Percentiles rank a stretch among this genome's conserved stretches.
These are phyloP conservation scores for Colletotrichum zoysiae DNA, from an alignment of 2,329 filamentous ascomycete species.

Conservation along the genomic window DNA sequence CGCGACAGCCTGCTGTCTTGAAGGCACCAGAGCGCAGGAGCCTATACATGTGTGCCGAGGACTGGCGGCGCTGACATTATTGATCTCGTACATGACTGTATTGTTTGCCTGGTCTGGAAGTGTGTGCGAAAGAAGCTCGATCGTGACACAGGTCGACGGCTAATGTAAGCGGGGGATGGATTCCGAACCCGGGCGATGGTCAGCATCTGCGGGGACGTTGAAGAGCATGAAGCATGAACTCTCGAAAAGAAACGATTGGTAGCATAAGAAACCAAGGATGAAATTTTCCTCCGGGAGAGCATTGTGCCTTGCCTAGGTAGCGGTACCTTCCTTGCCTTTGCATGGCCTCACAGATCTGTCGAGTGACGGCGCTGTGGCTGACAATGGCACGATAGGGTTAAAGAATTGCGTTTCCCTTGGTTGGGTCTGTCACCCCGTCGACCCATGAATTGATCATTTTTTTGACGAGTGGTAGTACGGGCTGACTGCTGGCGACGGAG, in stretches of 20 bases:
- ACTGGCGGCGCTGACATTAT: constrained; percentile 25
- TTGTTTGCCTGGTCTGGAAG: constrained; percentile 8
- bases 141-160: background rate
- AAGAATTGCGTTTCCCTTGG: background rate
- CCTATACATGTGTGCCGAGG: constrained; percentile 5
- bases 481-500: background rate
- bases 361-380: constrained; percentile 15
- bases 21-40: background rate
- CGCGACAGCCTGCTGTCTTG: constrained; percentile 4
- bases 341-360: constrained; percentile 31
- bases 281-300: background rate
- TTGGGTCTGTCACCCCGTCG: constrained; percentile 1
- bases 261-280: constrained; percentile 23
- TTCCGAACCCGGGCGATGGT: background rate
- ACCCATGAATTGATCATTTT: background rate
- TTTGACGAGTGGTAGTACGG: background rate
- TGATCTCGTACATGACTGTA: constrained; percentile 16
- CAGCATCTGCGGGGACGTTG: constrained; percentile 17
- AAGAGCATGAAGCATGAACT: constrained; percentile 1
- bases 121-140: constrained; percentile 19
- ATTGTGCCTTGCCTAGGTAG: background rate
- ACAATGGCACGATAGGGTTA: constrained; percentile 4
- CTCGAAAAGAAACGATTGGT: constrained; percentile 6
- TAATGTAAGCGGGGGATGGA: constrained; percentile 10
- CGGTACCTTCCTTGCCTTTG: constrained; percentile 12